These are phyloP conservation scores for Terfezia claveryi DNA, from an alignment of 495 filamentous ascomycete genomes.

Conservation along the genomic window DNA sequence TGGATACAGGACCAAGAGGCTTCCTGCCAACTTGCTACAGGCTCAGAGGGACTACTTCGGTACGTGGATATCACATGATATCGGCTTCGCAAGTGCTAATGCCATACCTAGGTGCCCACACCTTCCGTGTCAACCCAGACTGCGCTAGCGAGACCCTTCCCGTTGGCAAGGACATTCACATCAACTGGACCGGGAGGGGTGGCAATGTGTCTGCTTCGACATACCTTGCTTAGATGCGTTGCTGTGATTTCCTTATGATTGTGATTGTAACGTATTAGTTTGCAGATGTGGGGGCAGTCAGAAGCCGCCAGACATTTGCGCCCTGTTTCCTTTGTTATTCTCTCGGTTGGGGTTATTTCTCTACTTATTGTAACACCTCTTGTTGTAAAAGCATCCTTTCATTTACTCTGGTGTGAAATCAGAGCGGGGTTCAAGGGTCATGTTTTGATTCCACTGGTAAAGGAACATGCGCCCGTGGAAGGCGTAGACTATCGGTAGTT, in stretches of 20 bases:
- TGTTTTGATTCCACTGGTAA: no score
- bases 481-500: no score
- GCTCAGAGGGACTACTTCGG: conserved; percentile 96
- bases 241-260: background rate
- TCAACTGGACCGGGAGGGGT: conserved; percentile 98
- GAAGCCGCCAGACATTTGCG: no score
- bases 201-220: conserved; percentile 93
- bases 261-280: background rate
- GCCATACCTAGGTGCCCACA: conserved; percentile 56
- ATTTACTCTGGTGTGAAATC: no score
- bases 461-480: no score
- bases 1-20: conserved; percentile 81
- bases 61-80: background rate
- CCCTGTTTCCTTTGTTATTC: no score
- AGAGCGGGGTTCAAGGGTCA: no score
- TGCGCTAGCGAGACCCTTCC: conserved; percentile 61
- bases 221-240: conserved; percentile 60
- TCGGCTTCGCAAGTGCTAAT: background rate
- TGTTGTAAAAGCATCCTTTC: no score
- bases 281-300: background rate
- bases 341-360: no score
- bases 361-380: no score
- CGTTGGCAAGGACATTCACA: conserved; percentile 77
- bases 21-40: conserved; percentile 93
- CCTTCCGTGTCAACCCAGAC: conserved; percentile 94